Evolutionary conservation across 2,329 filamentous ascomycete genomes (phyloP), one percentile per base, ranked within the genome.

Genomic region (Ophiosphaerella korrae): DNA sequence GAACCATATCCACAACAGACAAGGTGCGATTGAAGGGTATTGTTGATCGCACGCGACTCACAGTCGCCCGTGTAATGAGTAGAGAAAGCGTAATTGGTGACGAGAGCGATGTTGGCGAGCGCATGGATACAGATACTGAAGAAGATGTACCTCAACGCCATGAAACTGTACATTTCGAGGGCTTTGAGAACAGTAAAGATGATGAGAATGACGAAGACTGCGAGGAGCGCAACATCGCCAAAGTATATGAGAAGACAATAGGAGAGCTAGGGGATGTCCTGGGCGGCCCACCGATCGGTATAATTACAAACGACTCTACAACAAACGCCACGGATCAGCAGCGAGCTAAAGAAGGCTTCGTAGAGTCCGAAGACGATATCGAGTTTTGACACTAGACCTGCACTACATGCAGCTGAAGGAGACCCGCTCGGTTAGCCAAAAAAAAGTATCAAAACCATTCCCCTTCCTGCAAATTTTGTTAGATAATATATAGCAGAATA

Each of bases 11-110:
- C 78, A 91, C 86, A 14, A 93, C 89, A 0, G 91, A 97, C 71
- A 96, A 94, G 80, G 91, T 97, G 7, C 84, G 93, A 35, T 88
- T 92, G 57, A 88, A 89, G 67, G 90, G 89, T 65, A 77, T 95
- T 26, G 89, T 92, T 0, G 89, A 95, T 67, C 83, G 87, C 58
- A 89, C 88, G 13, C 81, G 92, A 23, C 76, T 91, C 7, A 73
- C 84, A 5, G 84, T 93, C 50, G 84, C 91, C 1, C 85, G 89
- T 52, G 82, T 86, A 13, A 82, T 91, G 78, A 83, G 81, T 53
- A 78, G 77, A 46, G 81, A 81, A 50, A 72, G 78, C 29, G 76
- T 77, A 2, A 74, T 73, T 2, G 73, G 74, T 2, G 65, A 69
- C 7, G 66, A 58, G 1, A 64, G 66, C n/a, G 60, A 64, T 12